Conservation (phyloP, 75 land plant species). For the Isoetes taiwanensis region DNA sequence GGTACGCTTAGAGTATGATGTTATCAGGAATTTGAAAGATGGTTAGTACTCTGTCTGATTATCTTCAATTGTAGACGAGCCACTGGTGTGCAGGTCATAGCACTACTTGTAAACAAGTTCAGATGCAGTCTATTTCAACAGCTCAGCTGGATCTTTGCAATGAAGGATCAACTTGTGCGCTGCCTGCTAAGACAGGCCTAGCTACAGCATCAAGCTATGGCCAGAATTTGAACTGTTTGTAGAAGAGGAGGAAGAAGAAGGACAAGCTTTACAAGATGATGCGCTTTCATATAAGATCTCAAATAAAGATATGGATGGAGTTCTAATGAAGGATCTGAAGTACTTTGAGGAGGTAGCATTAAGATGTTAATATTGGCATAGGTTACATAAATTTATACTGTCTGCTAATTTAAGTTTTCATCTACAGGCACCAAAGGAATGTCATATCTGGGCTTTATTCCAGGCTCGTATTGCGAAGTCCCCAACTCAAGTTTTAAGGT, state of each 20-base stretch:
- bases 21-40: no score
- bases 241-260: conserved; percentile 44
- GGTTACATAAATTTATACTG: no score
- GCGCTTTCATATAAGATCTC: no score
- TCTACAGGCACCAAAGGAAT: conserved; percentile 32
- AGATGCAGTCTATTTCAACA: background rate
- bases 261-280: no score
- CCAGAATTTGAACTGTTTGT: conserved; percentile 60
- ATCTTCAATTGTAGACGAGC: conserved; percentile 28
- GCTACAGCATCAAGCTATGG: conserved; percentile 43
- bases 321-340: conserved; percentile 13
- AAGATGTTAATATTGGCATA: no score
- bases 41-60: no score
- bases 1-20: no score
- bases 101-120: conserved; percentile 24
- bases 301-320: conserved; percentile 17
- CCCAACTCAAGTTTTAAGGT: conserved; percentile 80
- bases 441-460: conserved; percentile 63
- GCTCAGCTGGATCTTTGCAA: no score
- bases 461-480: conserved; percentile 45
- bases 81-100: conserved; percentile 72
- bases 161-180: no score
- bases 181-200: no score
- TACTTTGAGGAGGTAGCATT: conserved; percentile 26
- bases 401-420: background rate